Conservation (phyloP, 2,329 filamentous ascomycete species). For the Ceratocystis smalleyi region DNA sequence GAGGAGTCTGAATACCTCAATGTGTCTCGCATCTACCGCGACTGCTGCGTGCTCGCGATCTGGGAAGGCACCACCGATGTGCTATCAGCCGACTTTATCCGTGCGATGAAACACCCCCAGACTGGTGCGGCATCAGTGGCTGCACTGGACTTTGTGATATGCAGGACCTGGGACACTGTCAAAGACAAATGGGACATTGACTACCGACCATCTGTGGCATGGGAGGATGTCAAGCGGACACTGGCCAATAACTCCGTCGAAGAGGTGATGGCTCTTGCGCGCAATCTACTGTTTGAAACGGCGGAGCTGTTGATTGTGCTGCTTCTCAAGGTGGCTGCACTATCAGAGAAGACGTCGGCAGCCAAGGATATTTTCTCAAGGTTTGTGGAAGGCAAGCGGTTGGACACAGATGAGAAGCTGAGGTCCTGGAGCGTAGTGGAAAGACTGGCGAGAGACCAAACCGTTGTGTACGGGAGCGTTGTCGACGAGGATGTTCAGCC, state of each 20-base stretch:
- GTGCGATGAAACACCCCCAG: slow-evolving; percentile 32
- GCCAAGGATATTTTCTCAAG: slow-evolving; percentile 27
- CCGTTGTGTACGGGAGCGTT: slow-evolving; percentile 15
- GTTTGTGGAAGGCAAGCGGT: slow-evolving; percentile 24
- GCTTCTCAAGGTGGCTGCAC: slow-evolving; percentile 29
- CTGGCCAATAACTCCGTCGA: slow-evolving; percentile 25
- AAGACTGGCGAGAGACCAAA: slow-evolving; percentile 15
- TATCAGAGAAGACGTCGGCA: slow-evolving; percentile 20
- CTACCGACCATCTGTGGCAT: slow-evolving; percentile 25
- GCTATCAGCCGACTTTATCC: slow-evolving; percentile 38
- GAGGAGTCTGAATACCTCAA: slow-evolving; percentile 49
- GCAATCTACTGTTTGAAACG: slow-evolving; percentile 29
- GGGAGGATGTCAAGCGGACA: slow-evolving; percentile 27
- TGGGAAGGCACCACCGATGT: slow-evolving; percentile 64
- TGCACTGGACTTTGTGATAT: slow-evolving; percentile 31
- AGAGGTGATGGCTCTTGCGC: slow-evolving; percentile 32
- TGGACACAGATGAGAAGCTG: slow-evolving; percentile 6
- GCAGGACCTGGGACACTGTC: slow-evolving; percentile 15
- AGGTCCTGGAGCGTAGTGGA: neutral
- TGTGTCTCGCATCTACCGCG: slow-evolving; percentile 48
- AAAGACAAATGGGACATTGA: slow-evolving; percentile 19
- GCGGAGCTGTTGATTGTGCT: slow-evolving; percentile 31
- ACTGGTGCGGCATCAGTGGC: slow-evolving; percentile 26
- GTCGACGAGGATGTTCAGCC: slow-evolving; percentile 8
- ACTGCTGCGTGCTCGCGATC: slow-evolving; percentile 47